Evolutionary conservation across 805 yeast genomes (phyloP).

Genomic region (Monosporozyma servazzii): DNA sequence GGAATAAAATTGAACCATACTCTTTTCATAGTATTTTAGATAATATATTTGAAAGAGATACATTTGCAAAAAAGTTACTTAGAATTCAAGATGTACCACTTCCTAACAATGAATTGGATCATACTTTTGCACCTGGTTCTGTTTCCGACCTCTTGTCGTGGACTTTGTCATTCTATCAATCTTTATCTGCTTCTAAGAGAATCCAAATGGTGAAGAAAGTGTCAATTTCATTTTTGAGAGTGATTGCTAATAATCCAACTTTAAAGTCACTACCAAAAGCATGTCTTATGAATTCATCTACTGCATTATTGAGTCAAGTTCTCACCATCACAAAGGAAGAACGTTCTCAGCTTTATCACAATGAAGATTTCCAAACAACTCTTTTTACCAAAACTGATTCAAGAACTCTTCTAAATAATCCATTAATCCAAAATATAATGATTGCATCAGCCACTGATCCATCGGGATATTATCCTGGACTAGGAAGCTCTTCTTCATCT

Average conservation of each 20-base stretch:
- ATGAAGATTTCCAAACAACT: constrained; percentile 30
- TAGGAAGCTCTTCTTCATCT: constrained; percentile 23
- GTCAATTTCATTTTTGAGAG: constrained; percentile 39
- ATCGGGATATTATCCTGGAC: constrained; percentile 21
- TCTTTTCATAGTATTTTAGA: constrained; percentile 51
- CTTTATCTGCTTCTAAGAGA: constrained; percentile 40
- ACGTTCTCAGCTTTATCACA: constrained; percentile 20
- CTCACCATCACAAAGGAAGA: constrained; percentile 24
- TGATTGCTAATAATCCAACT: constrained; percentile 25
- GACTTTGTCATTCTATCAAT: constrained; percentile 39
- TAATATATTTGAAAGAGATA: constrained; percentile 47
- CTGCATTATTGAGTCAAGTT: constrained; percentile 27
- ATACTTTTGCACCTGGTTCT: constrained; percentile 23
- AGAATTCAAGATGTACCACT: constrained; percentile 19
- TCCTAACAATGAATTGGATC: constrained; percentile 25
- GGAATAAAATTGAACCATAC: constrained; percentile 48
- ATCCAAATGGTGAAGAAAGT: constrained; percentile 46
- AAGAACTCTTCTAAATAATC: constrained; percentile 37
- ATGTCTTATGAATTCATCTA: constrained; percentile 31
- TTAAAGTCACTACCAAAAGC: constrained; percentile 24
- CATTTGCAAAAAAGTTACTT: constrained; percentile 33
- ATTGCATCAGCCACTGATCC: constrained; percentile 28
- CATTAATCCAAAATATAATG: constrained; percentile 27
- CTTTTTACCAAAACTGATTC: constrained; percentile 41
- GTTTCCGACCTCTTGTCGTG: constrained; percentile 44